Percentiles rank a stretch among this genome's conserved stretches.
phyloP scores from a whole-genome alignment of 805 yeast genomes.

The Yamadazyma sp. region DNA sequence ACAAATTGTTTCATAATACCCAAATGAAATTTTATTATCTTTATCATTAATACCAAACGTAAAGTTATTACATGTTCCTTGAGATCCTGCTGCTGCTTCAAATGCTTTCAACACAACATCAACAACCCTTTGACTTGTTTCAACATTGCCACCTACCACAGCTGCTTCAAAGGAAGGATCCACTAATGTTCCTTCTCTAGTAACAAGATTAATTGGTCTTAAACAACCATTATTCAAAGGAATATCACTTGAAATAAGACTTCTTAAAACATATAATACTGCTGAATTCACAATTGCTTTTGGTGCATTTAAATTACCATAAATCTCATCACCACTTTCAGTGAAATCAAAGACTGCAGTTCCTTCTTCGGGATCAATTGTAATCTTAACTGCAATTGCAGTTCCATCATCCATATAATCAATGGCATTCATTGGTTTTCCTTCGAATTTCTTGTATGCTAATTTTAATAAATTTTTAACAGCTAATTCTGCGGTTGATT shows the following conservation, averaged over 20 bases:
- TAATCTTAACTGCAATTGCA: slow-evolving; percentile 52
- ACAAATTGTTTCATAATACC: slow-evolving; percentile 91
- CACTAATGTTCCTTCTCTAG: slow-evolving; percentile 40
- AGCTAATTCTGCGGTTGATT: slow-evolving; percentile 31
- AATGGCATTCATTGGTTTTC: slow-evolving; percentile 43
- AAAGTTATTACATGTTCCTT: slow-evolving; percentile 92
- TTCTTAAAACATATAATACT: slow-evolving; percentile 79
- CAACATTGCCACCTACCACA: slow-evolving; percentile 87
- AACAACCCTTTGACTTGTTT: slow-evolving; percentile 90
- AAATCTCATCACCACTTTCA: slow-evolving; percentile 83
- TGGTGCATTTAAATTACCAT: slow-evolving; percentile 92
- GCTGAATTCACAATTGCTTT: slow-evolving; percentile 87
- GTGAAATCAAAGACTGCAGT: slow-evolving; percentile 76
- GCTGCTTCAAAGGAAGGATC: slow-evolving; percentile 85
- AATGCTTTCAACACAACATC: slow-evolving; percentile 87
- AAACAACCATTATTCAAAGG: slow-evolving; percentile 95
- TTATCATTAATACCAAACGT: slow-evolving; percentile 82
- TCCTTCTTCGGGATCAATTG: slow-evolving; percentile 46
- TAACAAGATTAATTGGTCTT: slow-evolving; percentile 63
- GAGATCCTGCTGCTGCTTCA: slow-evolving; percentile 89
- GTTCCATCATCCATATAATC: slow-evolving; percentile 86
- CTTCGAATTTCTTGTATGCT: slow-evolving; percentile 39
- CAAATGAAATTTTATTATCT: slow-evolving; percentile 60
- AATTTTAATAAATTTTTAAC: slow-evolving; percentile 29
- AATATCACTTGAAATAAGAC: slow-evolving; percentile 80